A percentile compares a stretch with the other conserved stretches of the same genome.
Evolutionary conservation across 2,329 filamentous ascomycete genomes (phyloP).

Genomic region (Karstenula rhodostoma): DNA sequence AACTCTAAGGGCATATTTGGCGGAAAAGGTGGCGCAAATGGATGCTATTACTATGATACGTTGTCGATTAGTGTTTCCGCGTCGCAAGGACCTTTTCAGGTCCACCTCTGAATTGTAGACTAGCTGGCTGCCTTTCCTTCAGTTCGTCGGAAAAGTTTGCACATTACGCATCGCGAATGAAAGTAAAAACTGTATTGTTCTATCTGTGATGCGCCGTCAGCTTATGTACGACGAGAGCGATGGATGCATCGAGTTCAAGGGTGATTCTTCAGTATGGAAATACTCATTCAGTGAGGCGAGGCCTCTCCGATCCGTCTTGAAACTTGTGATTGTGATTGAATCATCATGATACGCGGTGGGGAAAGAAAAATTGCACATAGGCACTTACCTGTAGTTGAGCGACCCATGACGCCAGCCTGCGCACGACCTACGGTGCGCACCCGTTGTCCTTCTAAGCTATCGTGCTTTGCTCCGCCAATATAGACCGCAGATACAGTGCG

Average conservation of each 20-base stretch:
- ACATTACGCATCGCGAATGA: conserved; percentile 15
- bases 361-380: background rate
- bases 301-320: conserved; percentile 49
- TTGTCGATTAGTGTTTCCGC: conserved; percentile 5
- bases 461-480: background rate
- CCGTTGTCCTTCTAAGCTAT: background rate
- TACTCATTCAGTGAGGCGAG: conserved; percentile 41
- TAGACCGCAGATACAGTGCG: background rate
- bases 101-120: conserved; percentile 20
- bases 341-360: conserved; percentile 34
- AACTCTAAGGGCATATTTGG: conserved; percentile 11
- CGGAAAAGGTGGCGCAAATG: conserved; percentile 26
- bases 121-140: conserved; percentile 21
- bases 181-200: conserved; percentile 12
- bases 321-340: conserved; percentile 37
- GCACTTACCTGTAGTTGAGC: conserved; percentile 4
- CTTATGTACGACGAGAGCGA: background rate
- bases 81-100: conserved; percentile 13
- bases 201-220: conserved; percentile 18
- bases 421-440: background rate
- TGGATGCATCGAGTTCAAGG: background rate
- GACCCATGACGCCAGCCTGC: background rate
- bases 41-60: conserved; percentile 9
- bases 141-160: conserved; percentile 14
- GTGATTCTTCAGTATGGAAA: conserved; percentile 19